phyloP scores from a whole-genome alignment of 371 early-diverging fungal species.

The Lichtheimia corymbifera region DNA sequence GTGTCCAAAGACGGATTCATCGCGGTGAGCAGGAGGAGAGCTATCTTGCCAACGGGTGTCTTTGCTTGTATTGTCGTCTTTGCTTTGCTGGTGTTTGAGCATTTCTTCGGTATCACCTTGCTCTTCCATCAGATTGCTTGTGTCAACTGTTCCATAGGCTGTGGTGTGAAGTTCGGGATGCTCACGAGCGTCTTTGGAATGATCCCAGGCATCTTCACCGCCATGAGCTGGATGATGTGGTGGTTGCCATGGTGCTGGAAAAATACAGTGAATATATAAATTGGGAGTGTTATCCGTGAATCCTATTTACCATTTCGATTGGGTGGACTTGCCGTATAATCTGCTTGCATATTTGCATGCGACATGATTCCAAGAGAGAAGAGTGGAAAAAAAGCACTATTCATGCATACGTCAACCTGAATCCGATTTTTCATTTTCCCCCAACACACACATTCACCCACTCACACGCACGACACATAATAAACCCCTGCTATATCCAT shows the following conservation, averaged over 20 bases:
- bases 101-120: background rate
- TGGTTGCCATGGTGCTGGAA: constrained; percentile 23
- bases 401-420: no score
- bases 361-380: background rate
- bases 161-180: constrained; percentile 37
- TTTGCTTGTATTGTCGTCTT: background rate
- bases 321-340: constrained; percentile 15
- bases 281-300: background rate
- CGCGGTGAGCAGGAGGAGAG: background rate
- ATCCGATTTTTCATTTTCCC: no score
- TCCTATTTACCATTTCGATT: background rate
- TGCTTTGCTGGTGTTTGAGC: constrained; percentile 3
- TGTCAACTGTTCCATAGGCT: constrained; percentile 38
- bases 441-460: no score
- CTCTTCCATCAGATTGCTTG: constrained; percentile 10
- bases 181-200: constrained; percentile 24
- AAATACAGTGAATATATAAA: background rate
- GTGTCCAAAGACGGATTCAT: constrained; percentile 13
- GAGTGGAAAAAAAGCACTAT: background rate
- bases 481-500: background rate
- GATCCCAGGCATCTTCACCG: constrained; percentile 40
- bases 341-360: constrained; percentile 3
- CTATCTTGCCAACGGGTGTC: background rate
- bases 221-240: constrained; percentile 14
- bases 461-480: no score